Percentiles rank a stretch among this genome's conserved stretches.
Evolutionary conservation across 1,284 basidiomycete genomes (phyloP).

Genomic region (Megacollybia platyphylla): DNA sequence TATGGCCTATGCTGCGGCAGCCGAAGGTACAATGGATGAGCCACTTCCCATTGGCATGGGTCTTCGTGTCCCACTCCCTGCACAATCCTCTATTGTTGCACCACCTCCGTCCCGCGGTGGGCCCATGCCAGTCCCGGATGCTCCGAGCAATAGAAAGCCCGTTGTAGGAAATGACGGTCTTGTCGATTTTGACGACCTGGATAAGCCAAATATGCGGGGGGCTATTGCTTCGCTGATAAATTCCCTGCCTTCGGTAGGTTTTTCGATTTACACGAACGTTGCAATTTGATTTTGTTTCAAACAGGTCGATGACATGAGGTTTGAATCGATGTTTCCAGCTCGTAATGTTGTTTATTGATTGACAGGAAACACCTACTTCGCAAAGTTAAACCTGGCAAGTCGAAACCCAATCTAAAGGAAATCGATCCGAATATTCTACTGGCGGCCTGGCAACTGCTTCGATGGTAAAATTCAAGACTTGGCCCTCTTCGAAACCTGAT

Average conservation of each 20-base stretch:
- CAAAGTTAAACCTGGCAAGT: slow-evolving; percentile 30
- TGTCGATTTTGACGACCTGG: slow-evolving; percentile 36
- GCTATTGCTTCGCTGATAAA: slow-evolving; percentile 29
- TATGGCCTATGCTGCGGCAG: slow-evolving; percentile 40
- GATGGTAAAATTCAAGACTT: slow-evolving; percentile 28
- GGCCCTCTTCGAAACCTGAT: not conserved
- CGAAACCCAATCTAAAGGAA: slow-evolving; percentile 35
- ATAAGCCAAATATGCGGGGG: slow-evolving; percentile 26
- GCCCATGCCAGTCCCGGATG: slow-evolving; percentile 1
- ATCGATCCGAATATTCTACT: slow-evolving; percentile 30
- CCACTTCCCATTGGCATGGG: slow-evolving; percentile 47
- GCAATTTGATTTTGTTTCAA: slow-evolving; percentile 1
- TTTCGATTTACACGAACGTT: not conserved
- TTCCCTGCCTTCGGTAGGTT: slow-evolving; percentile 31
- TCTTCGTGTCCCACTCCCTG: slow-evolving; percentile 30
- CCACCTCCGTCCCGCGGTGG: not conserved
- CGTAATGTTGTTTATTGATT: not conserved
- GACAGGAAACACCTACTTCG: slow-evolving; percentile 30
- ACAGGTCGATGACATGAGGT: slow-evolving; percentile 37
- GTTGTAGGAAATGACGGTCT: slow-evolving; percentile 20
- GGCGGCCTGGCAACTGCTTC: slow-evolving; percentile 47
- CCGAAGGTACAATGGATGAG: slow-evolving; percentile 34
- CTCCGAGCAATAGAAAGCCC: slow-evolving; percentile 1
- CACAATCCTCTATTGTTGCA: slow-evolving; percentile 5
- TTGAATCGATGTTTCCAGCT: slow-evolving; percentile 8